phyloP scores from a whole-genome alignment of 2,329 filamentous ascomycete genomes.

The Scleromitrula shiraiana region DNA sequence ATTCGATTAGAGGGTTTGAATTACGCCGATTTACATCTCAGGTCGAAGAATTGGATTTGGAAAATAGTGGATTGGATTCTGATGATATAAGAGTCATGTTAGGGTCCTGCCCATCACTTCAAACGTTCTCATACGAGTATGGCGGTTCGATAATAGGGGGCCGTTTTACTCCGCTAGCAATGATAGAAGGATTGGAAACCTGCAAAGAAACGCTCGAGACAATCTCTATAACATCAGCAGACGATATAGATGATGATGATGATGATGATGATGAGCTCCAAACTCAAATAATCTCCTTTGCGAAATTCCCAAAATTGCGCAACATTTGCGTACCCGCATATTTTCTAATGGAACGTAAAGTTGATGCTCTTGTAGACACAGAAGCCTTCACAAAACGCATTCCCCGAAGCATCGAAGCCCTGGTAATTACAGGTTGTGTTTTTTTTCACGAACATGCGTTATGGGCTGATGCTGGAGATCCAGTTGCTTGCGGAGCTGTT shows the following conservation, averaged over 20 bases:
- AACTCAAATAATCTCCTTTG: too few relatives aligned
- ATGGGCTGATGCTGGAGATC: too few relatives aligned
- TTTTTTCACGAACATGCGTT: too few relatives aligned
- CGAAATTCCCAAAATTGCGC: neutral
- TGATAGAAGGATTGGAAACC: neutral
- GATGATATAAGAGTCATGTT: rapidly evolving
- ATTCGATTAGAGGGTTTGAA: rapidly evolving
- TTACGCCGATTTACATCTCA: neutral
- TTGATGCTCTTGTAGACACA: neutral
- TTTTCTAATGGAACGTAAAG: neutral
- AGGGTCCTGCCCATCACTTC: neutral
- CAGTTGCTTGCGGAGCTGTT: neutral
- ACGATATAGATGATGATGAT: neutral
- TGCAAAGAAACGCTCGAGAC: neutral
- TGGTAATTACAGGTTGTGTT: neutral
- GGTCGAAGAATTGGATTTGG: neutral
- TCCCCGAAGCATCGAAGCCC: neutral
- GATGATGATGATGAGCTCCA: neutral
- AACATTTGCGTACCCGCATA: neutral
- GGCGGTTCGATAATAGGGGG: neutral
- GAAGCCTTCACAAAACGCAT: neutral
- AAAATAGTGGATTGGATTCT: neutral
- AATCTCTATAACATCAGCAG: neutral
- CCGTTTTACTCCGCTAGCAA: neutral
- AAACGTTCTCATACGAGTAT: neutral